phyloP scores from a whole-genome alignment of 1,139 yeast species.

The Pichia sp. region DNA sequence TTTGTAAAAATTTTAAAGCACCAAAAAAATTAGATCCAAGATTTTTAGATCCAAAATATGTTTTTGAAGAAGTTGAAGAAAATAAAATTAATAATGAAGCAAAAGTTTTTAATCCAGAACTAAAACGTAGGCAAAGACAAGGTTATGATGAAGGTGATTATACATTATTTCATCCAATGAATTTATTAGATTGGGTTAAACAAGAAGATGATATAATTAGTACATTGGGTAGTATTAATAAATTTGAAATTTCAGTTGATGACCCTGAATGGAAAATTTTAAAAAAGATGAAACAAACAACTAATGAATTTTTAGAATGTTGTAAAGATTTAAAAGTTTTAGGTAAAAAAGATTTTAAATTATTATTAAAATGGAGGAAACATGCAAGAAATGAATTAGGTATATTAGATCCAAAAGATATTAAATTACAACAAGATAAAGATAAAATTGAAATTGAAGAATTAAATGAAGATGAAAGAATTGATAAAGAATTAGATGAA shows the following conservation, averaged over 20 bases:
- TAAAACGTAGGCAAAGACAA: conserved; percentile 82
- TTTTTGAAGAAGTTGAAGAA: conserved; percentile 83
- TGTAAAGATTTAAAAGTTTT: conserved; percentile 86
- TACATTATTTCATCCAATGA: conserved; percentile 64
- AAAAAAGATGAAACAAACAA: conserved; percentile 66
- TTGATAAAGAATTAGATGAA: conserved; percentile 76
- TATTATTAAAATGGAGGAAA: conserved; percentile 79
- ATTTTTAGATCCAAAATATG: conserved; percentile 84
- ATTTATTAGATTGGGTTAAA: conserved; percentile 73
- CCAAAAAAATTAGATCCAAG: conserved; percentile 94
- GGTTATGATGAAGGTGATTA: conserved; percentile 97
- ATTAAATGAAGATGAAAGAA: conserved; percentile 82
- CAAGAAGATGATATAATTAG: conserved; percentile 76
- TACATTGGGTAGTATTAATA: conserved; percentile 66
- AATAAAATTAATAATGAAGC: conserved; percentile 82
- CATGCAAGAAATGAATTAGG: conserved; percentile 77
- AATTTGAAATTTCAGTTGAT: conserved; percentile 52
- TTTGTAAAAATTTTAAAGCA: conserved; percentile 92
- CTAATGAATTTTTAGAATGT: conserved; percentile 73
- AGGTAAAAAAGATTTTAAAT: conserved; percentile 88
- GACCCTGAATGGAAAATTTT: conserved; percentile 70
- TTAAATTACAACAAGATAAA: too few species aligned
- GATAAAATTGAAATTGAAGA: conserved; percentile 60
- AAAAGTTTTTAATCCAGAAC: conserved; percentile 89
- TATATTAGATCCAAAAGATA: conserved; percentile 49